Base-by-base conservation (phyloP, 768 basidiomycete species). In the Strobilomyces confusus region DNA sequence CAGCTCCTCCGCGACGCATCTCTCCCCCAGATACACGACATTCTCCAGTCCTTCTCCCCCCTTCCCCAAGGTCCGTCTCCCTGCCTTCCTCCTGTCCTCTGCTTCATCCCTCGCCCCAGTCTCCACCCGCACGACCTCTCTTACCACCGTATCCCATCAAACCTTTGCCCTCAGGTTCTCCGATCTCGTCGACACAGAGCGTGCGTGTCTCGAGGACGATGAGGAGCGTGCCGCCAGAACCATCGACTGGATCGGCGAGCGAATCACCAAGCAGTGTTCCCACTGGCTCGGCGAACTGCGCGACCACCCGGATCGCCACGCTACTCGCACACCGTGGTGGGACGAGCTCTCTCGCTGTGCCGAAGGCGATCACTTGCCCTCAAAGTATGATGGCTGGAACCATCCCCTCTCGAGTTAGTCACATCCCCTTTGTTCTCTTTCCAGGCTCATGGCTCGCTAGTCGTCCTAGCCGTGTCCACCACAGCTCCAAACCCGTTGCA, bases 11-110 rank as follows among this genome's bases (percentile, higher is more conserved):
- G 73, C 26, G 63, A 74, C 2, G 77, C 82, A 9, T 79, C 80
- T 1, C 70, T 93, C 17, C 91, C 91, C 2, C 75, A 85, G 15
- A 72, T 92, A 14, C 81, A 83, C 32, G 77, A 86, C 59, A 80
- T 93, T 52, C 76, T 92, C 26, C 90, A 92, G 66, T 89, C 88
- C 3, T 92, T 92, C 62, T 88, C 89, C 3, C 91, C 91, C 12
- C 73, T 92, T 47, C 84, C 88, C 0, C 83, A 90, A 77, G 87
- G 90, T 88, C 67, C 45, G 69, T 66, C 22, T 9, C n/a, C 45
- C 38, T 30, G n/a, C 15, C 15, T 17, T 59, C 42, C 20, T 40
- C 44, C 48, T 48, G 23, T 9, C 32, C 19, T 44, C 25, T 22
- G 15, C 33, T 54, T 55, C 22, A 55, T 51, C 42, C 46, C 54